Conservation (phyloP, 371 early-diverging fungal genomes). For the Amoeboaphelidium protococcarum region DNA sequence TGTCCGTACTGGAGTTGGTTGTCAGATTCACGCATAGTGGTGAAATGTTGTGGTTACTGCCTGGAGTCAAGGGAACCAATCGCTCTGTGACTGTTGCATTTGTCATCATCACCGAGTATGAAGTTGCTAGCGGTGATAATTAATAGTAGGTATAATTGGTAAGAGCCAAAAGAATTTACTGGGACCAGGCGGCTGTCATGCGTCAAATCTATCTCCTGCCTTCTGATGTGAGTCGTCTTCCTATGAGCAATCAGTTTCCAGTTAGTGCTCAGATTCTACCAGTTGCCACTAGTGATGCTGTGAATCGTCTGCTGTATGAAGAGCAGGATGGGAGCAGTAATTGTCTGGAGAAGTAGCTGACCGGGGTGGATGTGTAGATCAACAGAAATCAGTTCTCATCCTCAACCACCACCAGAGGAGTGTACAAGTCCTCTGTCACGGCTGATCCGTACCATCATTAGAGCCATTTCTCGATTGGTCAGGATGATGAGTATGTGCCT, state of each 20-base stretch:
- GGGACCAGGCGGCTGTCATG: slow-evolving; percentile 21
- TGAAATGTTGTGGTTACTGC: slow-evolving; percentile 15
- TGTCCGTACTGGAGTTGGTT: slow-evolving; percentile 13
- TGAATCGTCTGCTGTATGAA: no score
- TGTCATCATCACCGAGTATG: slow-evolving; percentile 4
- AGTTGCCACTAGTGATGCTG: no score
- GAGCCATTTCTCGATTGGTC: no score
- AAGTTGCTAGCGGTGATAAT: slow-evolving; percentile 1
- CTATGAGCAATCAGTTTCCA: neutral
- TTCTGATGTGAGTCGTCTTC: neutral
- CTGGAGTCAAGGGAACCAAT: slow-evolving; percentile 15
- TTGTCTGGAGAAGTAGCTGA: no score
- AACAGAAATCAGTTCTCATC: no score
- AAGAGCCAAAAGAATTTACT: slow-evolving; percentile 10
- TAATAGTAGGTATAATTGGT: slow-evolving; percentile 7
- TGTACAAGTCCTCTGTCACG: no score
- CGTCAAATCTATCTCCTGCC: slow-evolving; percentile 17
- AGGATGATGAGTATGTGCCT: no score
- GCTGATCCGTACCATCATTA: no score
- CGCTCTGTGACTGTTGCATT: slow-evolving; percentile 10
- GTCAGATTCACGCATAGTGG: slow-evolving; percentile 14
- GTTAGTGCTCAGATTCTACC: neutral
- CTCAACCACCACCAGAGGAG: no score
- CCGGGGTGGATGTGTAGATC: no score
- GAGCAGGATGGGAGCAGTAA: no score